These are phyloP conservation scores for Cutaneotrichosporon dermatis DNA, from an alignment of 1,284 basidiomycete species.

Conservation along the genomic window DNA sequence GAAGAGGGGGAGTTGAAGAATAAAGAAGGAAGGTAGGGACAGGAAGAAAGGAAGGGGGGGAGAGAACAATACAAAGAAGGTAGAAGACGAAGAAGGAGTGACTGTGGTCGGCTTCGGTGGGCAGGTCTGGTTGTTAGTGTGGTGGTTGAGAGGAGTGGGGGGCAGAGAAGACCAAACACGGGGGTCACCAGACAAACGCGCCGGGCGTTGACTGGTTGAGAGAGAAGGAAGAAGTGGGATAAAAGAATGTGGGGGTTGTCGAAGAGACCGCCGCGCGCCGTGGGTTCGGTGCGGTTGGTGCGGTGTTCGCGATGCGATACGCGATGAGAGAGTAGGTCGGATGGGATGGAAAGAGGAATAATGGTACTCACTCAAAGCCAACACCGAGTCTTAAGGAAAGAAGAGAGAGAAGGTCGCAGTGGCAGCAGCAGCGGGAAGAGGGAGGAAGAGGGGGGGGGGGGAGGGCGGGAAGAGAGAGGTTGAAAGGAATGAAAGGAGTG, in stretches of 20 bases:
- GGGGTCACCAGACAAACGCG: neutral
- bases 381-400: constrained; percentile 1
- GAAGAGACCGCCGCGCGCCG: too few relatives aligned
- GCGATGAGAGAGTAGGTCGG: neutral
- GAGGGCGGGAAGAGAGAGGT: neutral
- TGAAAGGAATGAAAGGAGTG: neutral
- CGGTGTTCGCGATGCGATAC: too few relatives aligned
- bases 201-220: neutral
- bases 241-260: too few relatives aligned
- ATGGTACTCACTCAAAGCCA: neutral
- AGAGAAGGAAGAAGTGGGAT: neutral
- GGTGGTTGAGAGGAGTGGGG: neutral
- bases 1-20: constrained; percentile 3
- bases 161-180: neutral
- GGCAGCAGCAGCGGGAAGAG: neutral
- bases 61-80: neutral
- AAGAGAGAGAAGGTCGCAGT: neutral
- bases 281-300: too few relatives aligned
- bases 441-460: neutral
- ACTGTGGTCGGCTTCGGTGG: constrained; percentile 8
- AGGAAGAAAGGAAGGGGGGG: neutral
- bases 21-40: neutral
- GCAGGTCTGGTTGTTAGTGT: constrained; percentile 1
- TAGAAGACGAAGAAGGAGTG: constrained; percentile 1
- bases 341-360: neutral